Evolutionary conservation across 768 basidiomycete genomes (phyloP), one percentile per base, ranked within the genome.

Genomic region (Mrakia frigida): DNA sequence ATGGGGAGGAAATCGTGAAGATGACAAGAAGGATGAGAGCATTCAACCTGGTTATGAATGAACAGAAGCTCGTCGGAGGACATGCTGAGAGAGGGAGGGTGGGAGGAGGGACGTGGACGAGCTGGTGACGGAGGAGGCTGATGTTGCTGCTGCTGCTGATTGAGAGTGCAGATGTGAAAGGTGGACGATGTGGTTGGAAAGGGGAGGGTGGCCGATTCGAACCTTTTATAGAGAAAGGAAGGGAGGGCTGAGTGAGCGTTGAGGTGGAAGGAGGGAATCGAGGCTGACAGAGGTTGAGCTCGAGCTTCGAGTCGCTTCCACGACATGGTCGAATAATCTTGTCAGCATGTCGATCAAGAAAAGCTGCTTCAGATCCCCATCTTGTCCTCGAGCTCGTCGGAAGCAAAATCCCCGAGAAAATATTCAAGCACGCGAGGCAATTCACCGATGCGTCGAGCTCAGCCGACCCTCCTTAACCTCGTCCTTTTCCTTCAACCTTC

Each of bases 1-100:
- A 93, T 91, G 0, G 92, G 92, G 16, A 94, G 85, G 79, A 93
- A 93, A 85, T 94, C 92, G 81, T 93, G 87, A 78, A 91, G 87
- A 39, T 86, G 83, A 83, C 92, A 94, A 1, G 87, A 83, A 0
- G 87, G 81, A 70, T 88, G 86, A 21, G 90, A 88, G 83, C 92
- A 94, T 80, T 91, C 90, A 75, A 37, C 53, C 35, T 70, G 60
- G 37, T 88, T 86, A 10, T 91, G 91, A 79, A 93, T 82, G 56
- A 85, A 83, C 76, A 93, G 87, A 14, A 93, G 84, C 28, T 89
- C 74, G 53, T 60, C 68, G 16, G 60, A 43, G 37, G 52, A 56
- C 72, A 61, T 35, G 41, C 9, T 41, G 41, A 63, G 31, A 61
- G 23, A 28, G 59, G 14, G n/a, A 39, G 0, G 25, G 31, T 50